Conservation (phyloP, 768 basidiomycete species). For the Termitomyces sp. region DNA sequence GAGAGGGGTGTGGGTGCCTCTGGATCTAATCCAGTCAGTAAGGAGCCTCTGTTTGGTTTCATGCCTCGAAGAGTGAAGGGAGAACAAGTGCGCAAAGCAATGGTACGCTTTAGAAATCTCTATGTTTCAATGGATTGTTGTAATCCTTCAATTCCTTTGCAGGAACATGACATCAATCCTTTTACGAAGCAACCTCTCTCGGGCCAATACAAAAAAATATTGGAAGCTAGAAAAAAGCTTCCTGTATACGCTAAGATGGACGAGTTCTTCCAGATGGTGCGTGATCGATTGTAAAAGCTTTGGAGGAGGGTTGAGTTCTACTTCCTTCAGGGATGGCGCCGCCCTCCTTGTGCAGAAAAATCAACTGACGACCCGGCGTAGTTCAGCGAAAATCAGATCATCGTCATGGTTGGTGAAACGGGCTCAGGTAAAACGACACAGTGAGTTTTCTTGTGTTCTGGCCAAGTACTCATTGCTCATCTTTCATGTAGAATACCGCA, state of each 20-base stretch:
- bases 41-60: slow-evolving; percentile 69
- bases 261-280: slow-evolving; percentile 84
- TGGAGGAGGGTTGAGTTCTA: slow-evolving; percentile 38
- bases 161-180: slow-evolving; percentile 82
- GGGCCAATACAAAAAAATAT: slow-evolving; percentile 77
- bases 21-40: slow-evolving; percentile 13
- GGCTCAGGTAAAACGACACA: slow-evolving; percentile 96
- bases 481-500: slow-evolving; percentile 68
- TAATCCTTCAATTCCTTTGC: background rate
- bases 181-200: slow-evolving; percentile 82
- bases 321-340: slow-evolving; percentile 34
- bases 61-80: slow-evolving; percentile 64
- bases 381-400: slow-evolving; percentile 79
- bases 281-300: slow-evolving; percentile 27
- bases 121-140: background rate
- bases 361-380: slow-evolving; percentile 28
- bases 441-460: slow-evolving; percentile 36
- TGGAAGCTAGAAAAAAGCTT: slow-evolving; percentile 79
- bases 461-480: slow-evolving; percentile 6
- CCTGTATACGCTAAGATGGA: slow-evolving; percentile 92
- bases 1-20: slow-evolving; percentile 26
- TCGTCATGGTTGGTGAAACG: slow-evolving; percentile 90
- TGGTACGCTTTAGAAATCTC: slow-evolving; percentile 42
- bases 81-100: slow-evolving; percentile 56
- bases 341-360: slow-evolving; percentile 20